phyloP scores from a whole-genome alignment of 1,139 yeast genomes.

The Scheffersomyces stambukii region DNA sequence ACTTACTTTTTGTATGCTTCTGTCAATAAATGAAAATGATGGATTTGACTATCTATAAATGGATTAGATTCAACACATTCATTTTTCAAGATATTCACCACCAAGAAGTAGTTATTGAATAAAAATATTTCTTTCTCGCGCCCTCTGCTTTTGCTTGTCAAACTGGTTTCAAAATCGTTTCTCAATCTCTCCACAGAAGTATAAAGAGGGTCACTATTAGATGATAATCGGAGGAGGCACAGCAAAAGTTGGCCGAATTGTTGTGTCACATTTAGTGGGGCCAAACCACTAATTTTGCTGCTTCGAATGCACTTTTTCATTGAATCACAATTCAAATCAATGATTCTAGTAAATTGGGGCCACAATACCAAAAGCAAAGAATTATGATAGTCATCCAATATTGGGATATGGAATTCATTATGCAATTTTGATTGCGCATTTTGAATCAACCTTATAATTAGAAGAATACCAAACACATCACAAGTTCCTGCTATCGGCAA shows the following conservation, averaged over 20 bases:
- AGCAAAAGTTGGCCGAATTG: slow-evolving; percentile 74
- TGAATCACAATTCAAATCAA: slow-evolving; percentile 74
- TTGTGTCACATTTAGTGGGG: slow-evolving; percentile 62
- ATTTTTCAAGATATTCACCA: slow-evolving; percentile 44
- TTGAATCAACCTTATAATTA: slow-evolving; percentile 74
- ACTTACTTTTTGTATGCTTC: slow-evolving; percentile 57
- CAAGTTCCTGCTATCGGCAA: slow-evolving; percentile 32
- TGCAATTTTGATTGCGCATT: slow-evolving; percentile 60
- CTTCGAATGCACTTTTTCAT: slow-evolving; percentile 35
- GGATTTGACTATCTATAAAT: slow-evolving; percentile 52
- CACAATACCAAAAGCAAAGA: slow-evolving; percentile 64
- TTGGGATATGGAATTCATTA: slow-evolving; percentile 65
- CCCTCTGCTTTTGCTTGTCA: slow-evolving; percentile 60
- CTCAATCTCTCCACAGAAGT: slow-evolving; percentile 66
- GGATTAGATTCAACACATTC: slow-evolving; percentile 36
- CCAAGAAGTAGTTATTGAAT: slow-evolving; percentile 67
- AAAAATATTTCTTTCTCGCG: slow-evolving; percentile 66
- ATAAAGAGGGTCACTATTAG: slow-evolving; percentile 49
- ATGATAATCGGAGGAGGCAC: slow-evolving; percentile 62
- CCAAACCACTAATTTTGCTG: slow-evolving; percentile 37
- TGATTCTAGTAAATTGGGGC: slow-evolving; percentile 79
- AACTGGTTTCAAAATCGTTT: slow-evolving; percentile 71
- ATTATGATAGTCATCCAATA: slow-evolving; percentile 70
- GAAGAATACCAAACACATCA: slow-evolving; percentile 75
- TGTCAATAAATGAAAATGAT: slow-evolving; percentile 59